Evolutionary conservation across 768 basidiomycete species (phyloP).

Genomic region (Russula earlei): DNA sequence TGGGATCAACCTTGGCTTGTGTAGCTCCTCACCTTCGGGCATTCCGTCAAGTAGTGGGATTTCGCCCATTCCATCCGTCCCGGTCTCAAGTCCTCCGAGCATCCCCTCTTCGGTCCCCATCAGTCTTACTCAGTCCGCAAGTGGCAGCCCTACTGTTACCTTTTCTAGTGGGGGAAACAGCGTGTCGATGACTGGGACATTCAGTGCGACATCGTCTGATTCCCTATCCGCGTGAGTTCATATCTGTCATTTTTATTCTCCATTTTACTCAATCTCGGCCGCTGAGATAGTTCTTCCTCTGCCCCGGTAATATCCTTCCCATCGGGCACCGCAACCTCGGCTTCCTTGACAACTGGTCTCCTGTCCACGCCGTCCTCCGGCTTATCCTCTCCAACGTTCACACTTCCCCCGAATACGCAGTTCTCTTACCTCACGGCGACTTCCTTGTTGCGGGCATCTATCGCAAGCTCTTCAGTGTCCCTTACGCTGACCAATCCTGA

Average conservation of each 20-base stretch:
- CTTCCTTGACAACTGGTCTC: neutral
- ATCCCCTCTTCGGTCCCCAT: neutral
- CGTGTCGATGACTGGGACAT: no score
- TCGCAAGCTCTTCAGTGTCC: constrained; percentile 17
- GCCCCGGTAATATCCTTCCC: constrained; percentile 17
- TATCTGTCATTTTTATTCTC: neutral
- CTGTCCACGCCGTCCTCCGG: constrained; percentile 11
- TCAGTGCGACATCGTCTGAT: no score
- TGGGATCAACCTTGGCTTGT: neutral
- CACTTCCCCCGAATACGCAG: constrained; percentile 26
- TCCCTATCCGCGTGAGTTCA: neutral
- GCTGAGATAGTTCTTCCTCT: neutral
- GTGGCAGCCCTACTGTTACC: neutral
- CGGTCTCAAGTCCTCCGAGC: neutral
- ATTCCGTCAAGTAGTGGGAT: neutral
- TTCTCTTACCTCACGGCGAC: constrained; percentile 30
- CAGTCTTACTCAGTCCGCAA: neutral
- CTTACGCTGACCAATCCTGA: constrained; percentile 33
- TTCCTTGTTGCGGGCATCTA: constrained; percentile 27
- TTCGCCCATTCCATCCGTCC: neutral
- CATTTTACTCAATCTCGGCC: neutral
- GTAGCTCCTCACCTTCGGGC: neutral
- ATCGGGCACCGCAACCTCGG: neutral
- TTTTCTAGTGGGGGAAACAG: no score
- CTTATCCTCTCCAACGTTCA: constrained; percentile 16